Conservation (phyloP, 305 asterid genomes). For the Fraxinus paxiana region DNA sequence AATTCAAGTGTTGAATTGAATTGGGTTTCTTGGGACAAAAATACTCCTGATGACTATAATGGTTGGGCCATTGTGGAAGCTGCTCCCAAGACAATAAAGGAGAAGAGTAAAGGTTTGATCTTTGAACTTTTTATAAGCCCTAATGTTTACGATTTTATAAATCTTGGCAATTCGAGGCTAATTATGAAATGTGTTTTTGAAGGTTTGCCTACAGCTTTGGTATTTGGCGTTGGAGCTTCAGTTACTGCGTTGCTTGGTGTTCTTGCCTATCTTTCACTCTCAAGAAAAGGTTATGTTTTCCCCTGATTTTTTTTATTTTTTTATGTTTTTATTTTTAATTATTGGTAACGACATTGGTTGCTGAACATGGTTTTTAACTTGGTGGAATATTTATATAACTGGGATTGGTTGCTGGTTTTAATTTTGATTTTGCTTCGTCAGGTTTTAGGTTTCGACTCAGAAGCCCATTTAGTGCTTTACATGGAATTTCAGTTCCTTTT, state of each 20-base stretch:
- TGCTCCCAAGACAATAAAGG: constrained; percentile 30
- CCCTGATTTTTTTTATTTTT: neutral
- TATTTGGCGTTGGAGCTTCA: constrained; percentile 59
- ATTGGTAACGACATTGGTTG: neutral
- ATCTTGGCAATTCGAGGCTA: constrained; percentile 3
- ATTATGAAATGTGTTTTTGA: constrained; percentile 23
- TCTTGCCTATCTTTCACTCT: constrained; percentile 46
- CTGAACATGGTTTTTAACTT: constrained; percentile 4
- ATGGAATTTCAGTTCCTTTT: constrained; percentile 30
- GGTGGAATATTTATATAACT: neutral
- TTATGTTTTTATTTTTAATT: neutral
- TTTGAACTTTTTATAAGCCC: neutral
- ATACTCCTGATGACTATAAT: constrained; percentile 50
- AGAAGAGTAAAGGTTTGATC: constrained; percentile 36
- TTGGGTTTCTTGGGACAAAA: constrained; percentile 46
- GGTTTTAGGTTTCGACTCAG: constrained; percentile 42
- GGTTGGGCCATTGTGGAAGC: constrained; percentile 70
- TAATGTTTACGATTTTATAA: neutral
- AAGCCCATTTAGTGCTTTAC: constrained; percentile 33
- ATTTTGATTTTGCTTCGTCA: constrained; percentile 6
- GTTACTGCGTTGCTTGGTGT: constrained; percentile 55
- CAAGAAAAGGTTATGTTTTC: constrained; percentile 42
- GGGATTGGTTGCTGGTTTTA: too few relatives aligned
- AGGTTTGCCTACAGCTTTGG: constrained; percentile 54
- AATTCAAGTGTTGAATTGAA: constrained; percentile 38